Evolutionary conservation across 306 rosid species (phyloP).

Genomic region (Acacia acuminata): DNA sequence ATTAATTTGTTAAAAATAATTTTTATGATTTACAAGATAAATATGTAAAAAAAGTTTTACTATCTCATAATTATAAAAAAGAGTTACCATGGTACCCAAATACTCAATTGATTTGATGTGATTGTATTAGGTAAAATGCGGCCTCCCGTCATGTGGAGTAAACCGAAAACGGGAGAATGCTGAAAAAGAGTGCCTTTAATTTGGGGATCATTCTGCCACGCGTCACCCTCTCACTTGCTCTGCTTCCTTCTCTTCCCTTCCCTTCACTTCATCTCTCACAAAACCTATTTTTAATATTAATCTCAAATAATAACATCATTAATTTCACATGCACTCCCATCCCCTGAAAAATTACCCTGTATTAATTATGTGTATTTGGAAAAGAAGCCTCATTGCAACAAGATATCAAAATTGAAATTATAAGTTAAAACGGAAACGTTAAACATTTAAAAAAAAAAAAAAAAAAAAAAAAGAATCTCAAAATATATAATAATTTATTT

Average conservation of each 20-base stretch:
- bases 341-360: not conserved
- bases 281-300: not conserved
- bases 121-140: not conserved
- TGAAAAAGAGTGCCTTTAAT: not conserved
- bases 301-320: not conserved
- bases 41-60: too few relatives aligned
- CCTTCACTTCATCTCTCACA: not conserved
- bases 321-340: too few relatives aligned
- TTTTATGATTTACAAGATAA: too few relatives aligned
- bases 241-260: not conserved
- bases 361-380: not conserved
- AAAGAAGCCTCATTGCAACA: not conserved
- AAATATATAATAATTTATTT: not conserved
- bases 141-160: not conserved
- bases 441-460: not conserved
- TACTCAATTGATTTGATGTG: too few relatives aligned
- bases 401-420: not conserved
- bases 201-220: slow-evolving; percentile 33
- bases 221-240: slow-evolving; percentile 49
- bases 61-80: rapidly evolving
- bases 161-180: not conserved
- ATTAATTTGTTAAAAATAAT: too few relatives aligned
- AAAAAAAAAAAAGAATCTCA: too few relatives aligned
- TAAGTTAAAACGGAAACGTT: not conserved
- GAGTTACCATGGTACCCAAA: too few relatives aligned